Conservation (phyloP, 495 filamentous ascomycete species). For the Xylaria nigripes region DNA sequence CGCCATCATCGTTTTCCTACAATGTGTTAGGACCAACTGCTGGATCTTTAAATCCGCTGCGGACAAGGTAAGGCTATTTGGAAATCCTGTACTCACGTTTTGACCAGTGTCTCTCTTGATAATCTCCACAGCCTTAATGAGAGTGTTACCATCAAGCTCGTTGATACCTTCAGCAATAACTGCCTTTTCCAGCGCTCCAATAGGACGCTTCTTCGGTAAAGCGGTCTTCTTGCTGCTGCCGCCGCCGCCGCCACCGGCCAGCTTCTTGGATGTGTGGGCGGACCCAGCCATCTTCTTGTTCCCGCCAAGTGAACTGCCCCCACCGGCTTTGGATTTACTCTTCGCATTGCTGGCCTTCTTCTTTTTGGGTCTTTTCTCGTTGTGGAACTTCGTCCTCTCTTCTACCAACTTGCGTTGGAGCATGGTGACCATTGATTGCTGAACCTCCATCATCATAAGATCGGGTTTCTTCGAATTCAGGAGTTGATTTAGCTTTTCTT, state of each 20-base stretch:
- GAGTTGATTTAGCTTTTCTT: slow-evolving; percentile 56
- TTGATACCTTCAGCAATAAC: slow-evolving; percentile 75
- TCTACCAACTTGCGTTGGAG: slow-evolving; percentile 41
- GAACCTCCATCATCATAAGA: slow-evolving; percentile 50
- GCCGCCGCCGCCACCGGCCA: background rate
- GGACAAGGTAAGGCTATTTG: background rate
- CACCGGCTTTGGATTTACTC: slow-evolving; percentile 23
- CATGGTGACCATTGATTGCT: slow-evolving; percentile 38
- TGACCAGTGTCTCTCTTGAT: slow-evolving; percentile 81
- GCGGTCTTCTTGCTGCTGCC: slow-evolving; percentile 32
- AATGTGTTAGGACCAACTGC: background rate
- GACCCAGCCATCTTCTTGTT: slow-evolving; percentile 37
- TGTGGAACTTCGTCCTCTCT: slow-evolving; percentile 40
- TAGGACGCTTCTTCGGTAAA: slow-evolving; percentile 47
- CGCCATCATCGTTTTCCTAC: slow-evolving; percentile 66
- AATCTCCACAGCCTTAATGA: slow-evolving; percentile 74
- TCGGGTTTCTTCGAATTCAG: slow-evolving; percentile 64
- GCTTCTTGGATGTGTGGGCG: slow-evolving; percentile 46
- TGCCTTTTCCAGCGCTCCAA: slow-evolving; percentile 71
- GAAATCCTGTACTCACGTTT: slow-evolving; percentile 42
- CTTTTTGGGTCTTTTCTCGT: slow-evolving; percentile 34
- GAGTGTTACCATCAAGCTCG: slow-evolving; percentile 61
- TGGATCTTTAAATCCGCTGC: background rate
- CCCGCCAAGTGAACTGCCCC: slow-evolving; percentile 8
- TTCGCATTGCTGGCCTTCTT: slow-evolving; percentile 31